These are phyloP conservation scores for Pseudogymnoascus destructans DNA, from an alignment of 2,329 filamentous ascomycete genomes.

Conservation along the genomic window DNA sequence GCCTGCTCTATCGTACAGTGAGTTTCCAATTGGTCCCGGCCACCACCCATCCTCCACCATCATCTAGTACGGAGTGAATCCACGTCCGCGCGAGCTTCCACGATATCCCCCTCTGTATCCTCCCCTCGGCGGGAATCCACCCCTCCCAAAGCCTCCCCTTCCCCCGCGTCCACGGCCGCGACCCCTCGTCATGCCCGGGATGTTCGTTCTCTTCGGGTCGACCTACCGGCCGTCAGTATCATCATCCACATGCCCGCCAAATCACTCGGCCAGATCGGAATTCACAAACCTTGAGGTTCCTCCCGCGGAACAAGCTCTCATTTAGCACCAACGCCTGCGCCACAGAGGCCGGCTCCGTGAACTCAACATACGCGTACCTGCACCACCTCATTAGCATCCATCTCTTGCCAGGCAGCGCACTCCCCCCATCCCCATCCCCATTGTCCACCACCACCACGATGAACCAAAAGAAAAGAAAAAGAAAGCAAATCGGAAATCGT, in stretches of 20 bases:
- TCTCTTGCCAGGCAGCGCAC: slow-evolving; percentile 46
- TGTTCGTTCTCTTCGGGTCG: slow-evolving; percentile 86
- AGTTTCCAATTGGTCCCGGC: background rate
- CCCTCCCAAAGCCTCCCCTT: slow-evolving; percentile 39
- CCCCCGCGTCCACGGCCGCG: slow-evolving; percentile 46
- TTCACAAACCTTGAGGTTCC: slow-evolving; percentile 72
- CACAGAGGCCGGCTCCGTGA: slow-evolving; percentile 84
- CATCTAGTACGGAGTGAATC: slow-evolving; percentile 49
- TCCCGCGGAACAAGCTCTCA: slow-evolving; percentile 87
- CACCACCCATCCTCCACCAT: background rate
- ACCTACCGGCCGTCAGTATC: slow-evolving; percentile 37
- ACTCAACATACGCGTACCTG: slow-evolving; percentile 98
- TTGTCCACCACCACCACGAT: background rate
- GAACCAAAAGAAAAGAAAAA: slow-evolving; percentile 10
- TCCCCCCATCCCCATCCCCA: slow-evolving; percentile 22
- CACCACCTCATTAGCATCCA: slow-evolving; percentile 30
- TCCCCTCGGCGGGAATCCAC: slow-evolving; percentile 35
- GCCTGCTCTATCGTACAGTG: slow-evolving; percentile 11
- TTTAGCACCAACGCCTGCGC: slow-evolving; percentile 90
- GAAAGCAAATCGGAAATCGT: slow-evolving; percentile 18
- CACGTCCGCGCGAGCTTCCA: slow-evolving; percentile 43
- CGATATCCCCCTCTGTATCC: slow-evolving; percentile 49
- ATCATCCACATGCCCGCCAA: background rate
- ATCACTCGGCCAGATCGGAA: background rate
- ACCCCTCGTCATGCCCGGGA: slow-evolving; percentile 85